Base-by-base conservation (phyloP, 2,329 filamentous ascomycete genomes). In the Pyrenophora graminea region DNA sequence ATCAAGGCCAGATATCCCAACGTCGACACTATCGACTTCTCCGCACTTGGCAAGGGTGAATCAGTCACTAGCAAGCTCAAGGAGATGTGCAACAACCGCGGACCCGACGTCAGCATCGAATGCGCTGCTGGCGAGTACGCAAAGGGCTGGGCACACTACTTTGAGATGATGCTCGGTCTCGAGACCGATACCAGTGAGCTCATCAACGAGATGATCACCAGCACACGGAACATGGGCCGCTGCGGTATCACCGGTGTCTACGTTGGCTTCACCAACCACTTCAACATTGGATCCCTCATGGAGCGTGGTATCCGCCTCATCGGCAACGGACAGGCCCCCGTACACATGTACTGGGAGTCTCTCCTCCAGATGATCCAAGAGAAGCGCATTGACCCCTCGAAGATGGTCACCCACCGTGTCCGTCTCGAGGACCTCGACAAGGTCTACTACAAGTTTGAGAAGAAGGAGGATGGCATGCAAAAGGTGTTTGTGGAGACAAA, bases 121-220 rank as follows among this genome's bases (percentile, higher is more conserved):
- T 85, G 82, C 61, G 83, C 82, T 4, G 82, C 84, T 2, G 84
- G 84, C 44, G 83, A 86, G 63, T 86, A 85, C 61, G 77, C 83
- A 17, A 85, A 86, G 68, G 77, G 82, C 44, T 85, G 82, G 82
- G 77, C 77, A 4, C 83, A 86, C 65, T 82, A 82, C 55, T 80
- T 85, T 39, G 82, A 86, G 69, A 77, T 81, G 58, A 65, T 80
- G 60, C 65, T 82, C 4, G 90, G 90, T 0, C 78, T 87, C 30
- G 91, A 96, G 77, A 96, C 90, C 0, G 91, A 96, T 66, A 93
- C 90, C 0, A 89, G 85, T 45, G 91, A 91, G 76, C 85, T 90
- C 38, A 51, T 91, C 58, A 91, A 91, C 68, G 88, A 91, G 75
- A 90, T 90, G 86, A 84, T 91, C 27, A 83, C 87, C 64, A 80